phyloP scores from a whole-genome alignment of 106 monocot species.

The Triglochin maritima region DNA sequence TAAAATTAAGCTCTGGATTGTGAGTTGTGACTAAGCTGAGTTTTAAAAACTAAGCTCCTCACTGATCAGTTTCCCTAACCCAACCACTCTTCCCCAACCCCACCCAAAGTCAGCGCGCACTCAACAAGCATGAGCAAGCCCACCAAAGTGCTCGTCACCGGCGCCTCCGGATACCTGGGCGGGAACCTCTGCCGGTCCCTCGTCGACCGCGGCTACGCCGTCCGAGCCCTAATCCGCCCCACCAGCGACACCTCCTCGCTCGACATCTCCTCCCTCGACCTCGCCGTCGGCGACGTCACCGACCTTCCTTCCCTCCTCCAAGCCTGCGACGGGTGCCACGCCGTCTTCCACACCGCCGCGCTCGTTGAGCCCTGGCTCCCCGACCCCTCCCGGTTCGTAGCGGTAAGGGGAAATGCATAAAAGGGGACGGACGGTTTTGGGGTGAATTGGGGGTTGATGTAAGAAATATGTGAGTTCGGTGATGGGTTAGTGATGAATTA shows the following conservation, averaged over 20 bases:
- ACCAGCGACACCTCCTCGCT: constrained; percentile 43
- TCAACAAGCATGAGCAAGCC: too few relatives aligned
- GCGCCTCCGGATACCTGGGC: constrained; percentile 84
- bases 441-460: neutral
- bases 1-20: too few relatives aligned
- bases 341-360: constrained; percentile 71
- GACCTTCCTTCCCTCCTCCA: constrained; percentile 48
- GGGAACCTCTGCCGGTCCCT: constrained; percentile 56
- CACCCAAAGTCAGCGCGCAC: too few relatives aligned
- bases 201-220: constrained; percentile 36
- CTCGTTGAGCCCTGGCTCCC: constrained; percentile 87
- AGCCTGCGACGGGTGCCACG: constrained; percentile 61
- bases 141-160: constrained; percentile 58
- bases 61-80: too few relatives aligned
- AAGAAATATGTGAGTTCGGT: neutral
- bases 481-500: neutral
- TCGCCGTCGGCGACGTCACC: constrained; percentile 83
- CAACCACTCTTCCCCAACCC: too few relatives aligned
- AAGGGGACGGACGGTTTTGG: neutral
- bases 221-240: constrained; percentile 54
- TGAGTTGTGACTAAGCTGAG: too few relatives aligned
- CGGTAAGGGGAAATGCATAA: constrained; percentile 10
- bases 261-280: constrained; percentile 15
- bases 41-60: too few relatives aligned
- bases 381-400: constrained; percentile 59